Evolutionary conservation across 352 stramenopile species (phyloP).

Genomic region (Phytopythium sindhum): DNA sequence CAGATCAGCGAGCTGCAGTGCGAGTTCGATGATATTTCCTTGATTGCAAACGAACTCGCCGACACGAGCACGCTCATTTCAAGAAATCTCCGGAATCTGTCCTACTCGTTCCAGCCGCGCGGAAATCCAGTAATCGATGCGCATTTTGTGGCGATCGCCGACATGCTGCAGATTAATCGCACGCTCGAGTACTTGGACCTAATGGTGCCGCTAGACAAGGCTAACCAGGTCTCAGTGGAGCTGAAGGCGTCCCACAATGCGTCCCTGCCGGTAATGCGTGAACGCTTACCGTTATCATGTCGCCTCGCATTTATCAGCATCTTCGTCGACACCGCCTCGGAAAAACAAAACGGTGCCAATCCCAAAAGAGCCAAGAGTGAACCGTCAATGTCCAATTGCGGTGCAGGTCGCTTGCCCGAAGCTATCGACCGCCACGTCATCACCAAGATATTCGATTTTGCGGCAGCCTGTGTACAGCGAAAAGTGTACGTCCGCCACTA

Average conservation of each 20-base stretch:
- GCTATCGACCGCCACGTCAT: neutral
- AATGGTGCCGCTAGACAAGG: neutral
- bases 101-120: neutral
- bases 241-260: neutral
- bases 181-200: slow-evolving; percentile 7
- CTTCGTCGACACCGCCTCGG: neutral
- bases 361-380: neutral
- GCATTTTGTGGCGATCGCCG: neutral
- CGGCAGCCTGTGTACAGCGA: neutral
- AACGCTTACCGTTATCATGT: neutral
- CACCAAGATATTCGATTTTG: neutral
- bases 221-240: neutral
- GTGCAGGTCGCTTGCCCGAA: neutral
- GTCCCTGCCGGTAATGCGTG: neutral
- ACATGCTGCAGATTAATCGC: slow-evolving; percentile 1
- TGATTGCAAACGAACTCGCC: neutral
- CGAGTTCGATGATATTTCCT: neutral
- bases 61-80: neutral
- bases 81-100: neutral
- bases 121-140: neutral
- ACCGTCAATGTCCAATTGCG: neutral
- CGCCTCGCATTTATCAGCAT: slow-evolving; percentile 2
- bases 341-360: neutral
- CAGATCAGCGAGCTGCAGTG: neutral
- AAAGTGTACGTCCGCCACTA: neutral